phyloP scores from a whole-genome alignment of 2,329 filamentous ascomycete species.

The Monilinia vaccinii-corymbosi region DNA sequence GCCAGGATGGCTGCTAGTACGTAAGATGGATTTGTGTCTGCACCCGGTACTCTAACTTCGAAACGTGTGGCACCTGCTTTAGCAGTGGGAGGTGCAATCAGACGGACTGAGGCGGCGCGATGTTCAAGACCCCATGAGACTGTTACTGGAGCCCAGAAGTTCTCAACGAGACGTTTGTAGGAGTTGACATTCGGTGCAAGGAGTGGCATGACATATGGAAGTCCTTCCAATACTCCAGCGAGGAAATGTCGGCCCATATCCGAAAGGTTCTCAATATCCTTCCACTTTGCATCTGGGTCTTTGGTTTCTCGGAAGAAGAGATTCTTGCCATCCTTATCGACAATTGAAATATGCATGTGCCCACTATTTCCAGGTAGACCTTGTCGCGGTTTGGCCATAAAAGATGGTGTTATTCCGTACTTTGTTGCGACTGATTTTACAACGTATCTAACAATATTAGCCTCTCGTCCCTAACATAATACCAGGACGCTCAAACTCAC shows the following conservation, averaged over 20 bases:
- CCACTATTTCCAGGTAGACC: conserved; percentile 91
- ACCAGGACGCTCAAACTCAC: conserved; percentile 31
- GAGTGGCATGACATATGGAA: conserved; percentile 93
- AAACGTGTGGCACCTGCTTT: conserved; percentile 83
- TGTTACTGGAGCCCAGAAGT: conserved; percentile 97
- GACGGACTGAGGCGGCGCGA: conserved; percentile 78
- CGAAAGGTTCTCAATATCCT: conserved; percentile 71
- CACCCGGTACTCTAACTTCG: conserved; percentile 88
- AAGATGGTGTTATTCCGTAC: conserved; percentile 89
- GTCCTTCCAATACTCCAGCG: conserved; percentile 76
- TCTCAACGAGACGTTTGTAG: conserved; percentile 96
- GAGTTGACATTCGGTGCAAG: conserved; percentile 93
- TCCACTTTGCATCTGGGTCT: conserved; percentile 63
- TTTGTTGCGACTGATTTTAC: conserved; percentile 83
- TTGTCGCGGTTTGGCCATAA: conserved; percentile 95
- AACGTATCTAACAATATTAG: conserved; percentile 47
- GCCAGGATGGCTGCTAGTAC: conserved; percentile 82
- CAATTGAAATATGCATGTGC: conserved; percentile 88
- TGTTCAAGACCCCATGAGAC: conserved; percentile 97
- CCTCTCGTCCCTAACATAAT: neutral
- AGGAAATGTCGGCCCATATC: conserved; percentile 90
- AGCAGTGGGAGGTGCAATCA: conserved; percentile 81
- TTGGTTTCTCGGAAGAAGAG: conserved; percentile 65
- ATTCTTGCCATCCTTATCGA: conserved; percentile 73
- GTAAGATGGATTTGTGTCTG: conserved; percentile 82